Percentiles rank a stretch among this genome's conserved stretches.
phyloP scores from a whole-genome alignment of 257 asterid genomes.

The Solanum chiquidenum region DNA sequence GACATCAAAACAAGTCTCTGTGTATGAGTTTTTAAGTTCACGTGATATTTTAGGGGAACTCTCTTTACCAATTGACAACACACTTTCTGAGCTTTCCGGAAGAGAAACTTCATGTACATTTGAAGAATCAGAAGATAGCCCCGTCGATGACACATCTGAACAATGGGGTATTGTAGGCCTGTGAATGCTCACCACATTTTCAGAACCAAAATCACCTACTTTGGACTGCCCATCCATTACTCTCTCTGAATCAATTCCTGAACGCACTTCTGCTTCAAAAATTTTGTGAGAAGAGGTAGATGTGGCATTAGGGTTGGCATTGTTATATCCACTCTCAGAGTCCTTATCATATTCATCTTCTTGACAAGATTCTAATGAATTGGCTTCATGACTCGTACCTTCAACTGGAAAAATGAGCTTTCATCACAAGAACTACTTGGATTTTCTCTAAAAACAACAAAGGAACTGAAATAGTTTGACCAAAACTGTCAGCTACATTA shows the following conservation, averaged over 20 bases:
- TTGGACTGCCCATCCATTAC: constrained; percentile 2
- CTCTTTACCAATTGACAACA: constrained; percentile 14
- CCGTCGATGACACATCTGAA: constrained; percentile 11
- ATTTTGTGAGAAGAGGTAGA: neutral
- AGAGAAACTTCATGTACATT: constrained; percentile 7
- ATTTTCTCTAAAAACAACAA: constrained; percentile 5
- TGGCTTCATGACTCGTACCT: constrained; percentile 8
- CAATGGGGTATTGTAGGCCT: neutral
- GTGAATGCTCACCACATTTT: constrained; percentile 1
- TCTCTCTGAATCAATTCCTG: constrained; percentile 5
- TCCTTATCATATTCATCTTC: constrained; percentile 10
- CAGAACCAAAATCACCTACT: constrained; percentile 11
- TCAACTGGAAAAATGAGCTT: constrained; percentile 6
- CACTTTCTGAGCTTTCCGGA: constrained; percentile 1
- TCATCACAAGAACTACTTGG: constrained; percentile 8
- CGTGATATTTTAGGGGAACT: neutral
- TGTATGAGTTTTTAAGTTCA: constrained; percentile 4
- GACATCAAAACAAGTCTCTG: constrained; percentile 11
- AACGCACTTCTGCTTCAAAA: constrained; percentile 9
- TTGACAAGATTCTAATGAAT: constrained; percentile 8
- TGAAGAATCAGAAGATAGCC: neutral
- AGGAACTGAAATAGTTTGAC: neutral
- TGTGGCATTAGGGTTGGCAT: neutral
- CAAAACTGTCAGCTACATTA: neutral
- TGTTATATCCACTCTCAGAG: neutral